These are phyloP conservation scores for Helminthosporium solani DNA, from an alignment of 2,329 filamentous ascomycete genomes.

Conservation along the genomic window DNA sequence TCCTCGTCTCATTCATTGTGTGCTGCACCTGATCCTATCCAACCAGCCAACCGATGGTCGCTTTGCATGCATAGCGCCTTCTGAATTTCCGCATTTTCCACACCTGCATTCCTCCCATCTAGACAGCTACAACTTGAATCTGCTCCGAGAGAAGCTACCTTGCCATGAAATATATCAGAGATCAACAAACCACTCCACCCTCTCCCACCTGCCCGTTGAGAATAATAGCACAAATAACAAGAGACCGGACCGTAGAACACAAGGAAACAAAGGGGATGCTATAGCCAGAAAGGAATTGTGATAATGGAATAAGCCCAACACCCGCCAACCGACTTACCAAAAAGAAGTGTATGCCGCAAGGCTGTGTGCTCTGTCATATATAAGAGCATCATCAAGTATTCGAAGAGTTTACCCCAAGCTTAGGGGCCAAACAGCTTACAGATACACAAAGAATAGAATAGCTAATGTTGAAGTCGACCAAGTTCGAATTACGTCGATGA, in stretches of 20 bases:
- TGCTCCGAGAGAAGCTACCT: not conserved
- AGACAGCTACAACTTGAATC: not conserved
- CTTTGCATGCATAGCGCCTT: no score
- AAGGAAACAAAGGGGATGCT: conserved; percentile 5
- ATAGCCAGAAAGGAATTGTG: conserved; percentile 1
- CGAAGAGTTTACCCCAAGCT: not conserved
- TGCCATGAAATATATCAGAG: not conserved
- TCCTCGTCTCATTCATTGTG: no score
- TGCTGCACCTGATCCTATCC: no score
- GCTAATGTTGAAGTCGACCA: not conserved
- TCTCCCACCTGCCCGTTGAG: not conserved
- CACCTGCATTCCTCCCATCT: not conserved
- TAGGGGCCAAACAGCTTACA: conserved; percentile 11
- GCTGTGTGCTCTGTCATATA: conserved; percentile 6
- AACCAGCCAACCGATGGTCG: no score
- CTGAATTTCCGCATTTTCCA: not conserved
- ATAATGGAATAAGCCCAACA: not conserved
- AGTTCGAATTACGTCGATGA: conserved; percentile 1
- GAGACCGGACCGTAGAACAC: not conserved
- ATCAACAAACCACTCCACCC: not conserved
- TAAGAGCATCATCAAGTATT: conserved; percentile 3
- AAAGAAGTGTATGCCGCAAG: conserved; percentile 10
- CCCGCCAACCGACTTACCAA: not conserved
- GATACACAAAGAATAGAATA: conserved; percentile 10
- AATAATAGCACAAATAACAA: not conserved